These are phyloP conservation scores for Sporisorium graminicola DNA, from an alignment of 1,284 basidiomycete genomes.

Conservation along the genomic window DNA sequence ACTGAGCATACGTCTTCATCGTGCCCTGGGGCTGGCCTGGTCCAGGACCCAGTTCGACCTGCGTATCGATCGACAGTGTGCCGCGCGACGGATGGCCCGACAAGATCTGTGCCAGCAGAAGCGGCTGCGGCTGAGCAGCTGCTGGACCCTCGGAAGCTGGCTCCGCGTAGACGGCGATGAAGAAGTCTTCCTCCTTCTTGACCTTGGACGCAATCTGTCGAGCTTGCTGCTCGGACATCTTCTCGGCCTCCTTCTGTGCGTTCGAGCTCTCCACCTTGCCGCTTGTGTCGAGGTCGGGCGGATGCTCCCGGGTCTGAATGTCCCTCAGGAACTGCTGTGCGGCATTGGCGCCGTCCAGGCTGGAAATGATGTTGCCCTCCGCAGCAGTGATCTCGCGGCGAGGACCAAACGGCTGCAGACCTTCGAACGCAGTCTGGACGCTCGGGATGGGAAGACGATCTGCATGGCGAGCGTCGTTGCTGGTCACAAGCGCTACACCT, in stretches of 20 bases:
- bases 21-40: constrained; percentile 73
- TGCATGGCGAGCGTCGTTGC: constrained; percentile 22
- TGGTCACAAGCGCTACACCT: constrained; percentile 76
- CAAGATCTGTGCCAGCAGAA: constrained; percentile 72
- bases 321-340: constrained; percentile 78
- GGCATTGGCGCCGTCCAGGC: constrained; percentile 78
- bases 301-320: constrained; percentile 71
- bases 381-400: constrained; percentile 77
- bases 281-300: constrained; percentile 3
- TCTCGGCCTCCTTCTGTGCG: constrained; percentile 33
- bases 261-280: constrained; percentile 22
- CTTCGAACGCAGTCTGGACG: constrained; percentile 73
- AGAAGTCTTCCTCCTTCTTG: constrained; percentile 80
- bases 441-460: constrained; percentile 51
- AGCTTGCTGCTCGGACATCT: constrained; percentile 44
- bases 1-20: constrained; percentile 48
- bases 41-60: constrained; percentile 75
- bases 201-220: constrained; percentile 54
- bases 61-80: constrained; percentile 78
- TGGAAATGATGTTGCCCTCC: constrained; percentile 83
- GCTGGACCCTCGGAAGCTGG: constrained; percentile 1
- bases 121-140: constrained; percentile 10
- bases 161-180: constrained; percentile 72
- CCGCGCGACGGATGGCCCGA: constrained; percentile 85
- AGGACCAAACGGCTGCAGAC: constrained; percentile 74